Conservation (phyloP, 345 rosid species). For the Eucalyptus curtisii region DNA sequence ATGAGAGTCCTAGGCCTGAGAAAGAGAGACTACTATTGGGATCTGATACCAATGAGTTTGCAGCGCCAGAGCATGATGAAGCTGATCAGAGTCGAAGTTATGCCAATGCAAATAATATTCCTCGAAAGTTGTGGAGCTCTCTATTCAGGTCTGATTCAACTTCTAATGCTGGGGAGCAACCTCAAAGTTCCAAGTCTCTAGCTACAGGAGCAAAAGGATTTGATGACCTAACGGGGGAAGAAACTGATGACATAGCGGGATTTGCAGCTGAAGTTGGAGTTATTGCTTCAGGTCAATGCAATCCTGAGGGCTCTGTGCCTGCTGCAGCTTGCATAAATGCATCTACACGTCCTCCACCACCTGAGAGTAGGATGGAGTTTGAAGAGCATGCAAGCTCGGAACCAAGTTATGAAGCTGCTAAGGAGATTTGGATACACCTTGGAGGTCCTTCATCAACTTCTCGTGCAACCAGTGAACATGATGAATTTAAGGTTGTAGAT, state of each 20-base stretch:
- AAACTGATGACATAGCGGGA: not conserved
- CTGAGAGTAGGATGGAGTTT: not conserved
- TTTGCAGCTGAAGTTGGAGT: not conserved
- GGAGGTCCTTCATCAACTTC: not conserved
- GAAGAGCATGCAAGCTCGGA: not conserved
- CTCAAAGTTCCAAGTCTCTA: not conserved
- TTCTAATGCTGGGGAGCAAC: not conserved
- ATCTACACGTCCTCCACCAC: not conserved
- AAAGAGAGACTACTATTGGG: not conserved
- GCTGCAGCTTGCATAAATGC: not conserved
- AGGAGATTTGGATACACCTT: not conserved
- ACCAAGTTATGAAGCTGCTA: not conserved
- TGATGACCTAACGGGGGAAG: not conserved
- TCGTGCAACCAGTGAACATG: not conserved
- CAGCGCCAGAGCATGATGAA: not conserved
- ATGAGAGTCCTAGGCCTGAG: not conserved
- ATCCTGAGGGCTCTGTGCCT: not conserved
- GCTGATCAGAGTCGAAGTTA: not conserved
- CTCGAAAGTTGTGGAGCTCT: slow-evolving; percentile 4
- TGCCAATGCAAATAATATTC: not conserved
- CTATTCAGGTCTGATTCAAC: not conserved
- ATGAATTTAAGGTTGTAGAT: not conserved
- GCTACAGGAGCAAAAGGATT: not conserved
- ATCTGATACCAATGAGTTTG: not conserved
- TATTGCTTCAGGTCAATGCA: not conserved